A percentile compares a stretch with the other conserved stretches of the same genome.
phyloP scores from a whole-genome alignment of 2,329 filamentous ascomycete genomes.

The Phaeoacremonium minimum region DNA sequence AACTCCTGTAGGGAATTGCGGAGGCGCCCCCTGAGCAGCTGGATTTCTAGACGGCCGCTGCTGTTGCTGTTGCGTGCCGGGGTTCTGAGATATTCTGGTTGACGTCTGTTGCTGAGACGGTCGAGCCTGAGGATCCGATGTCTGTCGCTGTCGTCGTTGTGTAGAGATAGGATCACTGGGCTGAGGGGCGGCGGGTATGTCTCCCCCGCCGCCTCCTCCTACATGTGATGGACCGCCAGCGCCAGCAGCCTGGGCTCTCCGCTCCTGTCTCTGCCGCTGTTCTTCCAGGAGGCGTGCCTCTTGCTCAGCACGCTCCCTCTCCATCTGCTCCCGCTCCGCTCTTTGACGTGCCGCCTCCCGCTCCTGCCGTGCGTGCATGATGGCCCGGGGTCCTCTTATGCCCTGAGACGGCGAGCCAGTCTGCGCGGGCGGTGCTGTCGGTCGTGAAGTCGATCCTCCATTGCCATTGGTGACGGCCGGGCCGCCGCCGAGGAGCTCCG shows the following conservation, averaged over 20 bases:
- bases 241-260: conserved; percentile 51
- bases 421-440: conserved; percentile 43
- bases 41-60: conserved; percentile 14
- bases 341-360: conserved; percentile 68
- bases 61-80: conserved; percentile 13
- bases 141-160: conserved; percentile 25
- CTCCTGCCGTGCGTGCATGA: conserved; percentile 82
- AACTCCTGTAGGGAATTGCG: conserved; percentile 12
- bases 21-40: conserved; percentile 18
- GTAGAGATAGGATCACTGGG: conserved; percentile 24
- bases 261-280: conserved; percentile 54
- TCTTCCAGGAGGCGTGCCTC: conserved; percentile 53
- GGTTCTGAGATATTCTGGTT: no score
- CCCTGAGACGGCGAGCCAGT: conserved; percentile 53
- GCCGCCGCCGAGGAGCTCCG: conserved; percentile 65
- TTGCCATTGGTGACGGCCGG: conserved; percentile 52
- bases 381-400: conserved; percentile 80
- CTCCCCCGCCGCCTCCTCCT: conserved; percentile 20
- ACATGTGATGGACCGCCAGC: conserved; percentile 27
- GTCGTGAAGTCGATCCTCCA: conserved; percentile 38
- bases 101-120: conserved; percentile 7
- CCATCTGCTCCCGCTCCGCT: conserved; percentile 61
- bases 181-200: conserved; percentile 23
- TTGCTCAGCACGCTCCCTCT: conserved; percentile 53
- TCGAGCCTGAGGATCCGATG: conserved; percentile 8